phyloP scores from a whole-genome alignment of 192 early-diverging fungal species.

The Phycomyces blakesleeanus region DNA sequence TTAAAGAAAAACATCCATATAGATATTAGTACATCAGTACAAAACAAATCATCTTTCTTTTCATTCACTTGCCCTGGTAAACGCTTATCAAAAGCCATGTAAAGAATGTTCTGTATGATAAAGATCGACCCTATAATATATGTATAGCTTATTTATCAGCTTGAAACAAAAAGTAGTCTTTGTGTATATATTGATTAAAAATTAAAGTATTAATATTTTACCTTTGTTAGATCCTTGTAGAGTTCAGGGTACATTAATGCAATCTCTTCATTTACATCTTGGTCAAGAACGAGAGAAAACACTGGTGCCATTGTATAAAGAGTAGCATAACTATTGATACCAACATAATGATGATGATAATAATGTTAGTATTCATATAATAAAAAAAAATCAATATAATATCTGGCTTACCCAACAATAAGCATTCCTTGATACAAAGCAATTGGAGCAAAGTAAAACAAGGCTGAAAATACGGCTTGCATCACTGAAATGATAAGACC shows the following conservation, averaged over 20 bases:
- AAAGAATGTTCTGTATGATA: conserved; percentile 93
- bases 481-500: conserved; percentile 97
- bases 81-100: conserved; percentile 92
- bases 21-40: conserved; percentile 15
- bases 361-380: not conserved
- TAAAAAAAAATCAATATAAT: not conserved
- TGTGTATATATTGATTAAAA: too few species aligned
- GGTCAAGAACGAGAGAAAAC: conserved; percentile 90
- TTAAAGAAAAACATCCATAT: too few species aligned
- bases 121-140: conserved; percentile 62
- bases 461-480: conserved; percentile 93
- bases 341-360: not conserved
- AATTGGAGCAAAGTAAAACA: conserved; percentile 97
- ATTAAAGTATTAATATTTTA: conserved; percentile 11
- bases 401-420: conserved; percentile 57
- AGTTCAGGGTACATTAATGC: conserved; percentile 91
- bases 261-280: conserved; percentile 84
- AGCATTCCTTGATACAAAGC: conserved; percentile 88
- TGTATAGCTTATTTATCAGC: not conserved
- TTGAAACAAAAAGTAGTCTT: too few species aligned
- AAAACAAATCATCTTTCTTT: conserved; percentile 51
- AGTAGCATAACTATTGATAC: conserved; percentile 69
- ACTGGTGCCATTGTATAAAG: conserved; percentile 96
- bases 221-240: conserved; percentile 90
- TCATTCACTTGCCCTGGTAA: conserved; percentile 96